Base-by-base conservation (phyloP, 768 basidiomycete genomes). In the Basidioascus undulatus region DNA sequence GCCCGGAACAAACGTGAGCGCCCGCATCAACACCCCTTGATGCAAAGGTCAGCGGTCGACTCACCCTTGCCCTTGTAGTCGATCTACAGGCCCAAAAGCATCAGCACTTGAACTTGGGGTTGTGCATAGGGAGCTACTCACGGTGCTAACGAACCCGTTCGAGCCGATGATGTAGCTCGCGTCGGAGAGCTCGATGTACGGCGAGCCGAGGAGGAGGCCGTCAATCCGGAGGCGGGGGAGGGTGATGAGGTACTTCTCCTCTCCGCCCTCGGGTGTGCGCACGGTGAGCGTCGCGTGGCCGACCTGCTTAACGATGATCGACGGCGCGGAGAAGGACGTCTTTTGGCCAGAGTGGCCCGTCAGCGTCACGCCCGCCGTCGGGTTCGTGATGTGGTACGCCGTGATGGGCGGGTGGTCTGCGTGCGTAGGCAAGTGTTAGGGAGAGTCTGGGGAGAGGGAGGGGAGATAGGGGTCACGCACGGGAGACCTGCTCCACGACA, bases 221-320 rank as follows among this genome's bases (percentile, higher is more conserved):
- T 94, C 86, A 50, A 98, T 94, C 16, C 82, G 71, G 43, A 98
- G 66, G 36, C 72, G 70, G 10, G 89, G 89, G 24, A 98, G 69
- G 6, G 89, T 94, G 54, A 98, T 79, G 39, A 98, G 62, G 61
- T 77, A 94, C 35, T 72, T 66, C 57, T 77, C 75, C 45, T 59
- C 59, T 34, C 61, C 62, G 3, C 71, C 74, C 6, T 61, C 58
- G 3, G 71, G 64, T 12, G 72, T 59, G 26, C 65, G 60, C 37
- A 87, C 67, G 4, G 72, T 77, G 24, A 98, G 63, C 21, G 77
- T 60, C 1, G 86, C 89, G 53, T 96, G 89, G 1, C 89, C 89
- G 49, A 89, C 77, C 59, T 98, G 89, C 59, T 80, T 84, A 40
- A 98, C 89, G 44, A 62, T 55, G 51, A 68, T 65, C 33, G 59